A percentile compares a stretch with the other conserved stretches of the same genome.
These are phyloP conservation scores for Stachybotrys chartarum DNA, from an alignment of 2,329 filamentous ascomycete species.

Conservation along the genomic window DNA sequence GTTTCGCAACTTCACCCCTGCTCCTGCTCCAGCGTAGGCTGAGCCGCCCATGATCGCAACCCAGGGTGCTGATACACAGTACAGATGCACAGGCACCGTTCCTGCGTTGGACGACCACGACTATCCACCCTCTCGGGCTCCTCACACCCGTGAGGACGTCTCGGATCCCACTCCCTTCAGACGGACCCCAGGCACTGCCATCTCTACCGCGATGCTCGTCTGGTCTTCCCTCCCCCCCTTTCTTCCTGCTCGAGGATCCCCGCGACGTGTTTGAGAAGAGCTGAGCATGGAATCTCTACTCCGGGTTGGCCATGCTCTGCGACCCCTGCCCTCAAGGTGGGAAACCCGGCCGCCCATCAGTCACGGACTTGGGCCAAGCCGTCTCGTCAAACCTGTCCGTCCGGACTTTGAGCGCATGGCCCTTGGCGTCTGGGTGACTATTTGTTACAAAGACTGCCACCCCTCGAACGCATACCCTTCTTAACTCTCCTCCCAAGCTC, in stretches of 20 bases:
- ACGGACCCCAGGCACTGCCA: neutral
- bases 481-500: conserved; percentile 10
- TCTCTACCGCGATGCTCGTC: neutral
- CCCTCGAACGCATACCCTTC: neutral
- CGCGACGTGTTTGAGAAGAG: neutral
- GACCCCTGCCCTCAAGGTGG: neutral
- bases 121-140: neutral
- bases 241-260: neutral
- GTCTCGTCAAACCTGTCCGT: neutral
- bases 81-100: neutral
- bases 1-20: too few species aligned
- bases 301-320: neutral
- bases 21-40: too few species aligned
- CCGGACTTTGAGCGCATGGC: neutral
- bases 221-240: neutral
- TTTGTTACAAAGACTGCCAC: conserved; percentile 11
- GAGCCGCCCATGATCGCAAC: too few species aligned
- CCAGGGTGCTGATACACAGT: neutral
- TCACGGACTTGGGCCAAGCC: neutral
- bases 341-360: neutral
- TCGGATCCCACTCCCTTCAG: neutral
- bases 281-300: neutral
- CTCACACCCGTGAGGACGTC: neutral
- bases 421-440: conserved; percentile 27
- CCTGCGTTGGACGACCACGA: neutral